Evolutionary conservation across 768 basidiomycete species (phyloP).

Genomic region (Hortiboletus flavorubellus): DNA sequence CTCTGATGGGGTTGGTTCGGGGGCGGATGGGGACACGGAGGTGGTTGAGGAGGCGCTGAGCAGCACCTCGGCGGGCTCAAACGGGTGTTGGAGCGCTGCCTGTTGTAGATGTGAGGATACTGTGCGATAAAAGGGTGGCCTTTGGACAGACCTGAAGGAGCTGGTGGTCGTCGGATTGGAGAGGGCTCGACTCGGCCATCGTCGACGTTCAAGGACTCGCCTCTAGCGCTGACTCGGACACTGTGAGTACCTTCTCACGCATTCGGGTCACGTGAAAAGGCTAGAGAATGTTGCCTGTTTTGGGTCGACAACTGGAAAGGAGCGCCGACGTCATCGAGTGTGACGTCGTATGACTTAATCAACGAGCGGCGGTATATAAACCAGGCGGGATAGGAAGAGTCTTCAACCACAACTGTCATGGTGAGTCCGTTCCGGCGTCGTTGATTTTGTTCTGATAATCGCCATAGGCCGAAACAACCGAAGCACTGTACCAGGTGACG

Average conservation of each 20-base stretch:
- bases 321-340: slow-evolving; percentile 17
- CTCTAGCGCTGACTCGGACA: too few relatives aligned
- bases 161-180: slow-evolving; percentile 17
- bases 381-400: neutral
- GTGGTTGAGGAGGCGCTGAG: slow-evolving; percentile 10
- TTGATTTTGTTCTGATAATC: neutral
- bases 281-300: neutral
- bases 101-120: neutral
- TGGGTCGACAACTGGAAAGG: slow-evolving; percentile 1
- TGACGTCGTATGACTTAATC: slow-evolving; percentile 22
- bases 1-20: neutral
- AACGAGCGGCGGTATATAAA: slow-evolving; percentile 14
- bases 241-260: slow-evolving; percentile 1
- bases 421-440: neutral
- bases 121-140: fast-evolving
- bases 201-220: neutral
- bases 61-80: slow-evolving; percentile 24
- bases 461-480: slow-evolving; percentile 16
- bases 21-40: neutral
- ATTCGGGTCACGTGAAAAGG: neutral
- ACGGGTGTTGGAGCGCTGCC: slow-evolving; percentile 27
- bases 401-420: slow-evolving; percentile 6
- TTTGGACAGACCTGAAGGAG: slow-evolving; percentile 21
- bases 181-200: slow-evolving; percentile 28
- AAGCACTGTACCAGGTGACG: slow-evolving; percentile 25